Evolutionary conservation across 2,329 filamentous ascomycete genomes (phyloP), one percentile per base, ranked within the genome.

Genomic region (Colletotrichum viniferum): DNA sequence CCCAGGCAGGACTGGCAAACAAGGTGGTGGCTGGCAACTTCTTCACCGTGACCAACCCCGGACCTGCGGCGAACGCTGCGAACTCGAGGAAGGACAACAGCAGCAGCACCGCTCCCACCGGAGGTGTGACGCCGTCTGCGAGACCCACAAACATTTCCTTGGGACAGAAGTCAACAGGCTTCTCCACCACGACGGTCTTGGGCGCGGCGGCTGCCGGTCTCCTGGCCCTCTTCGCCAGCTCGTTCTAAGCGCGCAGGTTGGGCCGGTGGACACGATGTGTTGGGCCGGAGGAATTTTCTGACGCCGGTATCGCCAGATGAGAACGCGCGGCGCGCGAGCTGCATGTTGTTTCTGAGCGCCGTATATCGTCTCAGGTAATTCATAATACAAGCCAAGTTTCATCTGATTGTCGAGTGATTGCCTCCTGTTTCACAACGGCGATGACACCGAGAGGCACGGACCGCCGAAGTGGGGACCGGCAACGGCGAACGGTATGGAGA

Each of bases 31-130:
- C 83, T 0, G 84, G 82, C 9, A 84, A 84, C 69, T 86, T 80
- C 70, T 86, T 81, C 75, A 84, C 83, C 69, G 84, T 86, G 18
- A 84, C 83, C 13, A 85, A 85, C 77, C 74, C 81, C 4, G 83
- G 74, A 9, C 71, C 66, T n/a, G 62, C 62, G 13, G 52, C 62
- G 28, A 61, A 64, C 13, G 60, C 60, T 14, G 62, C 43, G n/a
- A 48, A 48, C 43, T 48, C 26, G 10, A 60, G 64, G 3, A 71
- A 34, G 18, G 12, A 6, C 24, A 52, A 55, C 28, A 28, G 24
- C 12, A 65, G 43, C 21, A 34, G 5, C 30, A 21, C 69, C 8
- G 36, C 69, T 9, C 26, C 56, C 4, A 56, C 38, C 3, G 58
- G 58, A 8, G 58, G 26, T 26, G 28, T 61, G 7, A 61, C 58